Evolutionary conservation across 257 asterid genomes (phyloP).

Genomic region (Solanum ossicruentum): DNA sequence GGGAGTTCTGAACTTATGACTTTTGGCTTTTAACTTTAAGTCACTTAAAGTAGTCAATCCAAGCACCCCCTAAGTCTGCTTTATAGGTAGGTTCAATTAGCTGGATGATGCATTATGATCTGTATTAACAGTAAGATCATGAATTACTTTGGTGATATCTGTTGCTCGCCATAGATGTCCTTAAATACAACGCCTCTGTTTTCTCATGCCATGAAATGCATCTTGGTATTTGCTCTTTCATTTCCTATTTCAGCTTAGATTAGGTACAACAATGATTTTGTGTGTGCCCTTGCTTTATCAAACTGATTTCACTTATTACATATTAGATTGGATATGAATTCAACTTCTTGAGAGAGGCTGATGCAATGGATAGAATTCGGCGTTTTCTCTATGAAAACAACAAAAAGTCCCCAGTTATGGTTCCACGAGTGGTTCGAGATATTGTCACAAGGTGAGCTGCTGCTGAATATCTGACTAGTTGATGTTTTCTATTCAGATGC

Average conservation of each 20-base stretch:
- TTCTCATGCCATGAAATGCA: background rate
- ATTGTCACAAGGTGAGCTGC: slow-evolving; percentile 53
- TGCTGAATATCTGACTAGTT: background rate
- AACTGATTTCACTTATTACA: slow-evolving; percentile 4
- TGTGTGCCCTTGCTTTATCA: background rate
- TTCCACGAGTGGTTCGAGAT: slow-evolving; percentile 55
- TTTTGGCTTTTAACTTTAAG: too few species aligned
- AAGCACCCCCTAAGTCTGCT: background rate
- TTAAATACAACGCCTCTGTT: background rate
- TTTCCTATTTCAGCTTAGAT: background rate
- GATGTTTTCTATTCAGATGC: background rate
- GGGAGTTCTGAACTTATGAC: too few species aligned
- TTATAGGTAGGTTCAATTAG: background rate
- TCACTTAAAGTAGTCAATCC: too few species aligned
- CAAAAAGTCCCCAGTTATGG: slow-evolving; percentile 70
- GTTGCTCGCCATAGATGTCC: background rate
- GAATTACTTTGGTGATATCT: background rate
- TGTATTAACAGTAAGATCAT: background rate
- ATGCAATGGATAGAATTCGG: slow-evolving; percentile 82
- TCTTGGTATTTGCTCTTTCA: background rate
- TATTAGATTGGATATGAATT: slow-evolving; percentile 84
- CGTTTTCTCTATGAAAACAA: slow-evolving; percentile 51
- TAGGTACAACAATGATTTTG: background rate
- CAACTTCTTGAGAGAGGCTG: slow-evolving; percentile 85
- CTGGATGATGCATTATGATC: background rate